These are phyloP conservation scores for Trametes meyenii DNA, from an alignment of 768 basidiomycete species.

Conservation along the genomic window DNA sequence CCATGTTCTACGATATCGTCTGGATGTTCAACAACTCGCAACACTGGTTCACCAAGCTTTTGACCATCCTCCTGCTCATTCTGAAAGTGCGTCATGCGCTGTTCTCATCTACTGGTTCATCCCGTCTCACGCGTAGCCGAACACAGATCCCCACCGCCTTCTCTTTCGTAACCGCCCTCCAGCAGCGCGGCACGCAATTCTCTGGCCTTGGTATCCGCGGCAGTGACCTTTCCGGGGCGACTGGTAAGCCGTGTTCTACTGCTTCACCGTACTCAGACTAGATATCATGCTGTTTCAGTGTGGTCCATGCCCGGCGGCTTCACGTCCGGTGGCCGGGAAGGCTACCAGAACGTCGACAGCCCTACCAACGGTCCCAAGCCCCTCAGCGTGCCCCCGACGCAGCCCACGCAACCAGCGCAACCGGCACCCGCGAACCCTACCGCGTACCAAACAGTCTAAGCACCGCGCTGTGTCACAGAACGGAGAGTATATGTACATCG, in stretches of 20 bases:
- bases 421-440: constrained; percentile 30
- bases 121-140: neutral
- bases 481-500: neutral
- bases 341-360: constrained; percentile 42
- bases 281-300: constrained; percentile 28
- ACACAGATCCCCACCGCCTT: constrained; percentile 40
- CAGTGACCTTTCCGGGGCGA: constrained; percentile 37
- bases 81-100: constrained; percentile 38
- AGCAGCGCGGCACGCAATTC: constrained; percentile 39
- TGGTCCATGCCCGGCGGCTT: constrained; percentile 51
- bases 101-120: neutral
- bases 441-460: constrained; percentile 38
- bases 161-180: constrained; percentile 38
- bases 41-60: constrained; percentile 53
- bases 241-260: constrained; percentile 30
- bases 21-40: constrained; percentile 66
- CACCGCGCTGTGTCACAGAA: neutral
- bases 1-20: constrained; percentile 68
- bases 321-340: constrained; percentile 37
- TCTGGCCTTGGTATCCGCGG: constrained; percentile 38
- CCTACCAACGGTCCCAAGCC: constrained; percentile 29
- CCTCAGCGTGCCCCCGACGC: constrained; percentile 27
- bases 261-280: neutral
- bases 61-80: constrained; percentile 46
- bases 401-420: constrained; percentile 24